Base-by-base conservation (phyloP, 345 rosid species). In the Murraya paniculata region DNA sequence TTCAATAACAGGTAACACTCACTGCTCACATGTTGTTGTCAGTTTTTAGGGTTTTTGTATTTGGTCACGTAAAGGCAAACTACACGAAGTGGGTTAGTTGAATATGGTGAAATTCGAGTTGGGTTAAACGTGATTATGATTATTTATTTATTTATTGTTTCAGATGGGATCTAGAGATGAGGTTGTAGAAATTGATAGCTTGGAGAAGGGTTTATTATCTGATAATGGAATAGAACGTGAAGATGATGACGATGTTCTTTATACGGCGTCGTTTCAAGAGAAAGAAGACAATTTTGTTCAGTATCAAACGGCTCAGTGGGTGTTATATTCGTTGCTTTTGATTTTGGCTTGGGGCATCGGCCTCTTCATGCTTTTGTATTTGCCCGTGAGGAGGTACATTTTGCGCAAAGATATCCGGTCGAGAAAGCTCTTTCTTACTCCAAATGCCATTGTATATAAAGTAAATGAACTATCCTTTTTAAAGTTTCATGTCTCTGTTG, bases 281-380 rank as follows among this genome's bases (percentile, higher is more conserved):
- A 87, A 80, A 83, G 93, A 89, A 60, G 93, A 89, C 24, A 77
- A 81, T 66, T 91, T 84, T 68, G 82, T 89, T 21, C 85, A 88
- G 75, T 79, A 86, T 70, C 92, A 86, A 61, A 89, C 93, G 5
- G 85, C 84, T 30, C 89, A 79, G 33, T 91, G 95, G 93, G 84
- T 88, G 66, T 77, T 87, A 16, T 88, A 85, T 77, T 91, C 95
- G 22, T 75, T 91, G 90, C 86, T 83, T 68, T 70, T 91, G 8
- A 36, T 87, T 18, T 58, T 89, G 81, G 95, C 89, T 78, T 91
- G 89, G 90, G 93, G 93, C 5, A 82, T 91, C 68, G 95, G 95
- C 3, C 72, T 91, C 53, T 80, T 91, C 87, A 91, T 91, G 95
- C 82, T 91, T 28, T 69, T 89, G 1, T 89, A 91, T 77, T 68